Percentiles rank a stretch among this genome's conserved stretches.
phyloP scores from a whole-genome alignment of 140 eudicot species.

The Oenanthe javanica region DNA sequence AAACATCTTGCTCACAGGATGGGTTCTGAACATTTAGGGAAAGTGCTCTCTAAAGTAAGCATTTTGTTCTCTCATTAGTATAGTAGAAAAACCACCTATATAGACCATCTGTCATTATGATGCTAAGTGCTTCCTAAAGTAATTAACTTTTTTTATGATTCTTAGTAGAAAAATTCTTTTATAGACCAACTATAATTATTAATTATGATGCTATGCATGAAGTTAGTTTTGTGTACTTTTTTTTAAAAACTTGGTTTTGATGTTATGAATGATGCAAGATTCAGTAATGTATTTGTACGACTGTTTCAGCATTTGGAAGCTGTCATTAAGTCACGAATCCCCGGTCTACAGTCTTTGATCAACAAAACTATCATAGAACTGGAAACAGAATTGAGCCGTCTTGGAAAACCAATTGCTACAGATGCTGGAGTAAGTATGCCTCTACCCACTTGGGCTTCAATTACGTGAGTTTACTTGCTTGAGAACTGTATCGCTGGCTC shows the following conservation, averaged over 20 bases:
- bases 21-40: constrained; percentile 94
- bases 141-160: neutral
- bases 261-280: neutral
- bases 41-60: constrained; percentile 75
- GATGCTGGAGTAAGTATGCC: constrained; percentile 86
- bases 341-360: constrained; percentile 95
- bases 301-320: constrained; percentile 79
- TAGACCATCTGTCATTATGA: neutral
- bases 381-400: constrained; percentile 90
- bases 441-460: neutral
- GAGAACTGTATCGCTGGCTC: neutral
- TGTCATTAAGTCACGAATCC: constrained; percentile 92
- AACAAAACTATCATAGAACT: constrained; percentile 84
- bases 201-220: neutral
- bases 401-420: constrained; percentile 90
- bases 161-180: neutral
- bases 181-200: neutral
- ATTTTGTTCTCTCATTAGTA: neutral
- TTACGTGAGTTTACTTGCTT: neutral
- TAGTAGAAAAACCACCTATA: neutral
- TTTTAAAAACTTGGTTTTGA: neutral
- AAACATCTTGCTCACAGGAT: constrained; percentile 67
- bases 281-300: constrained; percentile 8
- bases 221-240: neutral
- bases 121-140: neutral